Percentiles rank a stretch among this genome's conserved stretches.
Conservation (phyloP, 495 filamentous ascomycete genomes). For the Entonaema liquescens region DNA sequence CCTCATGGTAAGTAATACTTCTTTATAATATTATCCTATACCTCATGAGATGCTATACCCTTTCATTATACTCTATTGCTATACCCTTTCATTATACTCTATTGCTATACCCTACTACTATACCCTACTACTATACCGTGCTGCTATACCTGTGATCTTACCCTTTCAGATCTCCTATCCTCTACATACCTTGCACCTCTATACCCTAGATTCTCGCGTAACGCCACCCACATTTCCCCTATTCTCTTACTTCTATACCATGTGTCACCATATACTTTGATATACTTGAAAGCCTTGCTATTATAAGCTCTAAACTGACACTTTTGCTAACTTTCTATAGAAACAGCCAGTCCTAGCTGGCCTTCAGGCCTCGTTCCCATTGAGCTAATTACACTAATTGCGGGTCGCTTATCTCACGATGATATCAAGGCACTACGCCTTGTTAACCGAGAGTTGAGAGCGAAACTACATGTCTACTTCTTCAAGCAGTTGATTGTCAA, state of each 20-base stretch:
- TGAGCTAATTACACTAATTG: slow-evolving; percentile 61
- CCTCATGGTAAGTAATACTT: no score
- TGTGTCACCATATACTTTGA: neutral
- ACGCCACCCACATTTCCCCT: neutral
- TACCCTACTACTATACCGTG: no score
- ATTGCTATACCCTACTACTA: no score
- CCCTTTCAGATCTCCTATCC: neutral
- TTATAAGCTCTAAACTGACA: neutral
- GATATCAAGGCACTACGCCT: slow-evolving; percentile 61
- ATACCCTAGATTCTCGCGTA: neutral
- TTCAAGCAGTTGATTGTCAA: slow-evolving; percentile 63
- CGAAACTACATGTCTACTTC: slow-evolving; percentile 31
- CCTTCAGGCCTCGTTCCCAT: slow-evolving; percentile 54
- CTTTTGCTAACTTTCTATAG: slow-evolving; percentile 8
- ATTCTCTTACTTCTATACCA: neutral
- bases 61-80: no score
- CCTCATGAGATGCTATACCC: no score
- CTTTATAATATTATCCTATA: no score
- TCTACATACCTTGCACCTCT: neutral
- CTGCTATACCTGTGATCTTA: no score
- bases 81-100: neutral
- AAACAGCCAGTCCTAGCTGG: slow-evolving; percentile 43
- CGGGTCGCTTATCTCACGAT: slow-evolving; percentile 55
- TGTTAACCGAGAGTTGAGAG: slow-evolving; percentile 57
- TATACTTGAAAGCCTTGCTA: neutral